Conservation (phyloP, 345 rosid genomes). For the Eucalyptus guilfoylei region DNA sequence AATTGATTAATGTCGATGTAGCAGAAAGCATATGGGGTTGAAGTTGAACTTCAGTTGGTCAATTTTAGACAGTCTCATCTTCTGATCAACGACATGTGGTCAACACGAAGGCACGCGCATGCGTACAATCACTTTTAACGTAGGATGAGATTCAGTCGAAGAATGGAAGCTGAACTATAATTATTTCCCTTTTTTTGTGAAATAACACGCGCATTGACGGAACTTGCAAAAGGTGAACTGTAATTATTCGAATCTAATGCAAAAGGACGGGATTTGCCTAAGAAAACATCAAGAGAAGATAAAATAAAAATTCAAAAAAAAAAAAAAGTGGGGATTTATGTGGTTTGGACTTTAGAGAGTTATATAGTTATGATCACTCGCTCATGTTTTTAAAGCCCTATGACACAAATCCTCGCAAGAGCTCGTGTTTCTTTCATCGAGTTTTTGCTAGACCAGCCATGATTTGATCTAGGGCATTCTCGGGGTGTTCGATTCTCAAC, state of each 20-base stretch:
- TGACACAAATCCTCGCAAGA: not conserved
- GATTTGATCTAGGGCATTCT: not conserved
- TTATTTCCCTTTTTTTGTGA: not conserved
- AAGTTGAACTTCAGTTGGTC: not conserved
- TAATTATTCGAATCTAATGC: not conserved
- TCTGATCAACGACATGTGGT: not conserved
- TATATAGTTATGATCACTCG: not conserved
- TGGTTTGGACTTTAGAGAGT: not conserved
- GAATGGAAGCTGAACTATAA: not conserved
- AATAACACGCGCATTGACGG: too few species aligned
- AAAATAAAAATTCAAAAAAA: too few species aligned
- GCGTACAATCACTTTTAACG: not conserved
- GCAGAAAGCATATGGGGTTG: not conserved
- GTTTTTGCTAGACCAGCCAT: not conserved
- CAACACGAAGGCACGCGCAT: not conserved
- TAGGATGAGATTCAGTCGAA: not conserved
- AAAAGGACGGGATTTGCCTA: not conserved
- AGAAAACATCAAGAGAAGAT: not conserved
- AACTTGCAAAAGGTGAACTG: not conserved
- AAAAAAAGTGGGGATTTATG: not conserved
- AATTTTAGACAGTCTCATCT: not conserved
- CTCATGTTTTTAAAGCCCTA: not conserved
- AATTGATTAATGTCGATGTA: not conserved
- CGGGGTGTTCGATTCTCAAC: not conserved
- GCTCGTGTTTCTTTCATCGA: not conserved